phyloP scores from a whole-genome alignment of 2,329 filamentous ascomycete genomes.

The Hirsutella minnesotensis region DNA sequence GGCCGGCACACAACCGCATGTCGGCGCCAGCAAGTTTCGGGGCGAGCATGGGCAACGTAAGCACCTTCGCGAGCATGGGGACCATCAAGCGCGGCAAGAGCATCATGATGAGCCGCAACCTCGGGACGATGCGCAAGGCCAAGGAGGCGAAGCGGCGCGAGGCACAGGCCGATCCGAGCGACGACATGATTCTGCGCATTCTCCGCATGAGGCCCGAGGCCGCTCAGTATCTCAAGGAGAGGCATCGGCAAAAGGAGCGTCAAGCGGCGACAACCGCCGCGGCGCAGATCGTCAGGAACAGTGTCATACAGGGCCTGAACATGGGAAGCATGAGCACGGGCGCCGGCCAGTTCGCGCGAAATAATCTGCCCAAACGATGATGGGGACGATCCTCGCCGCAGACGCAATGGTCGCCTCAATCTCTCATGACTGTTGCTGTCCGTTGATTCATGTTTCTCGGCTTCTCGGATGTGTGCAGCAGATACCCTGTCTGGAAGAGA shows the following conservation, averaged over 20 bases:
- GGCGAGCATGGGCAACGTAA: conserved; percentile 40
- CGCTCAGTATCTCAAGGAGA: conserved; percentile 72
- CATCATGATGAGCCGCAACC: conserved; percentile 87
- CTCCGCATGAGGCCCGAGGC: conserved; percentile 91
- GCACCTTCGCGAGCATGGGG: conserved; percentile 52
- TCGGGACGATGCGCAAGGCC: conserved; percentile 90
- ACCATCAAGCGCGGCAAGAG: conserved; percentile 58
- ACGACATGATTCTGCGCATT: conserved; percentile 96
- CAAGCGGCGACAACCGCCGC: conserved; percentile 83
- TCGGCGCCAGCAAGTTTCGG: conserved; percentile 49
- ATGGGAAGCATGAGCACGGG: conserved; percentile 21
- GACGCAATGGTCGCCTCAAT: too few species aligned
- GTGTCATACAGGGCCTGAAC: conserved; percentile 51
- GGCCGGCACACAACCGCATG: conserved; percentile 45
- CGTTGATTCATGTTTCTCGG: too few species aligned
- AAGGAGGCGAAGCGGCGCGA: conserved; percentile 95
- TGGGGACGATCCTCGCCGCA: neutral
- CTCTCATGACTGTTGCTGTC: too few species aligned
- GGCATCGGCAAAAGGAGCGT: conserved; percentile 87
- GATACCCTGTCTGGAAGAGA: too few species aligned
- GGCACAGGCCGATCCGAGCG: conserved; percentile 88
- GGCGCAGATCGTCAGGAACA: conserved; percentile 89
- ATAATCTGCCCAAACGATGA: conserved; percentile 36
- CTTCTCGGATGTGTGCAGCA: too few species aligned
- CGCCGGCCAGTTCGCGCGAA: conserved; percentile 29